These are phyloP conservation scores for Domatiomyces globalis DNA, from an alignment of 2,329 filamentous ascomycete genomes.

Conservation along the genomic window DNA sequence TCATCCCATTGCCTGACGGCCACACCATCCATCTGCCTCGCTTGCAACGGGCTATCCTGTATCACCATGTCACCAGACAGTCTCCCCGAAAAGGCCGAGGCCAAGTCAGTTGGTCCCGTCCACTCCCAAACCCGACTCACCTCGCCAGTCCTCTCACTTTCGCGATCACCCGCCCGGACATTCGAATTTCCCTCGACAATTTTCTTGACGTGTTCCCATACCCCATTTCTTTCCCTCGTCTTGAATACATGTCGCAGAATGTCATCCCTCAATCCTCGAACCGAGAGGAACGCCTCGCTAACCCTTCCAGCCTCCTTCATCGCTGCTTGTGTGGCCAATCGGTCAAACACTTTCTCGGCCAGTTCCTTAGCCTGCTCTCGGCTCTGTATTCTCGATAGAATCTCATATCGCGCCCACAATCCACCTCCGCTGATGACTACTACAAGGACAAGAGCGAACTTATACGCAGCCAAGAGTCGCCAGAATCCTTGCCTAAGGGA, in stretches of 20 bases:
- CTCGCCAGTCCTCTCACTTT: slow-evolving; percentile 38
- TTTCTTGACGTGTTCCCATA: slow-evolving; percentile 70
- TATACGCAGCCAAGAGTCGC: slow-evolving; percentile 36
- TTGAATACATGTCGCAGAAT: slow-evolving; percentile 71
- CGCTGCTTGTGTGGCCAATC: slow-evolving; percentile 70
- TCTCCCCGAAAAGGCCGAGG: neutral
- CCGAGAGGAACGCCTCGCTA: slow-evolving; percentile 66
- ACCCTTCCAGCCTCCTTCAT: slow-evolving; percentile 53
- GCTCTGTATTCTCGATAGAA: slow-evolving; percentile 27
- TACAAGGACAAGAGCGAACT: slow-evolving; percentile 37
- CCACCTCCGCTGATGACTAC: slow-evolving; percentile 32
- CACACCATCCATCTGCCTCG: slow-evolving; percentile 10
- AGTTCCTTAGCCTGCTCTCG: slow-evolving; percentile 27
- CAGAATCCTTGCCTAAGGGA: slow-evolving; percentile 33
- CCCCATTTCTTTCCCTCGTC: slow-evolving; percentile 56
- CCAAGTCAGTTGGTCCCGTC: slow-evolving; percentile 44
- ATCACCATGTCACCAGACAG: neutral
- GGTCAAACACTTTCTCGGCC: slow-evolving; percentile 70
- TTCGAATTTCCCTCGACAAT: slow-evolving; percentile 93
- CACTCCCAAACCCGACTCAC: slow-evolving; percentile 54
- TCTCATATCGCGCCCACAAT: slow-evolving; percentile 51
- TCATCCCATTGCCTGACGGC: slow-evolving; percentile 27
- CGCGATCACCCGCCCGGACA: slow-evolving; percentile 62
- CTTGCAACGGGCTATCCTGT: neutral
- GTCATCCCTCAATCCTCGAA: slow-evolving; percentile 83